Evolutionary conservation across 306 rosid genomes (phyloP).

Genomic region (Notholithocarpus densiflorus): DNA sequence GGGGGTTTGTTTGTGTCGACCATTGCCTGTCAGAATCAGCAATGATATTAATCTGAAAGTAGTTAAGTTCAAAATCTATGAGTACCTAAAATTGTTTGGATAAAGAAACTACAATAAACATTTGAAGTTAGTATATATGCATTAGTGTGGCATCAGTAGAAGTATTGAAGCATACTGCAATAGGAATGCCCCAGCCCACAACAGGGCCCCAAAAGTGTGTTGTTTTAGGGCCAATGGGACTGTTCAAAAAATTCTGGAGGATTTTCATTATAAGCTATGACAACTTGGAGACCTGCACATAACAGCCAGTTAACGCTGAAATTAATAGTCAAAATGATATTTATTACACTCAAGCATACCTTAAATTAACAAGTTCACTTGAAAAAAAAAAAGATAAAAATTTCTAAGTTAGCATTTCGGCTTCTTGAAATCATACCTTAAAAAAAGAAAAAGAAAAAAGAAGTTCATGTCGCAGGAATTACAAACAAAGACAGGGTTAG

Average conservation of each 20-base stretch:
- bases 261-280: conserved; percentile 23
- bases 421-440: too few species aligned
- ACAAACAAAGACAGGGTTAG: too few species aligned
- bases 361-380: not conserved
- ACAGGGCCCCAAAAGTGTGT: conserved; percentile 69
- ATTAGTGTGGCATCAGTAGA: not conserved
- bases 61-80: not conserved
- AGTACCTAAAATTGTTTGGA: not conserved
- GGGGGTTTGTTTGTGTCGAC: conserved; percentile 60
- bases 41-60: not conserved
- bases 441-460: too few species aligned
- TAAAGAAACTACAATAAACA: not conserved
- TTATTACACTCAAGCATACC: not conserved
- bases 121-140: not conserved
- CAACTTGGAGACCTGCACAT: conserved; percentile 5
- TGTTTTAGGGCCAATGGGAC: conserved; percentile 58
- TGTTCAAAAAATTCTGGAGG: conserved; percentile 49
- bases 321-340: not conserved
- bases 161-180: conserved; percentile 37
- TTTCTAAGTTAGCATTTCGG: too few species aligned
- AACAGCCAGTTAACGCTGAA: not conserved
- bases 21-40: conserved; percentile 35
- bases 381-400: too few species aligned
- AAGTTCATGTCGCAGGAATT: too few species aligned
- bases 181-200: conserved; percentile 55